These are phyloP conservation scores for Cotoneaster glaucophyllus DNA, from an alignment of 306 rosid species.

Conservation along the genomic window DNA sequence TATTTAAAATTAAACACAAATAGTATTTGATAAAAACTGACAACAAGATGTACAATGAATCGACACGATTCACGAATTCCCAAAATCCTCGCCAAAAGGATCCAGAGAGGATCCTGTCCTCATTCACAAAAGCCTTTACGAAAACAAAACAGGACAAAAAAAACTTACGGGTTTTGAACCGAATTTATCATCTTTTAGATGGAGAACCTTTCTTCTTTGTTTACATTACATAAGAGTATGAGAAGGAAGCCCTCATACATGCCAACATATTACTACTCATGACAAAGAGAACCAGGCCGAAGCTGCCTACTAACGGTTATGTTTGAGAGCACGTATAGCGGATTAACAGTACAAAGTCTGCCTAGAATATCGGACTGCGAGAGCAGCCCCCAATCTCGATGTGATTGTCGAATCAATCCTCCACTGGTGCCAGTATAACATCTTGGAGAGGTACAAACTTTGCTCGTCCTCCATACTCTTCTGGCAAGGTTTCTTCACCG, in stretches of 20 bases:
- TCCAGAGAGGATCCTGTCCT: neutral
- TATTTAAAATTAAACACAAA: too few relatives aligned
- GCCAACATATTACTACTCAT: neutral
- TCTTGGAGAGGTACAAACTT: slow-evolving; percentile 59
- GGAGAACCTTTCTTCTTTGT: neutral
- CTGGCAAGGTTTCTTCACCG: slow-evolving; percentile 77
- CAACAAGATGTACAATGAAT: rapidly evolving
- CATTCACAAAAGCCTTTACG: neutral
- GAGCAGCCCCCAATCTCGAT: neutral
- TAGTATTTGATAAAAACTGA: too few relatives aligned
- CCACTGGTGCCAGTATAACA: slow-evolving; percentile 30
- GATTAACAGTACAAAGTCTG: neutral
- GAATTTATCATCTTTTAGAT: neutral
- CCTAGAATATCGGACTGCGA: neutral
- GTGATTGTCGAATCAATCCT: slow-evolving; percentile 24
- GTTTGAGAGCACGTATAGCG: neutral
- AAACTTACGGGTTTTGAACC: neutral
- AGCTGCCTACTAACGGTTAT: neutral
- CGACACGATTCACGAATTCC: too few relatives aligned
- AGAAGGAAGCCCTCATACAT: neutral
- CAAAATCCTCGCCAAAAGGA: too few relatives aligned
- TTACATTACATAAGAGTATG: neutral
- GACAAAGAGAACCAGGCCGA: neutral
- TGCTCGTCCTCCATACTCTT: slow-evolving; percentile 80
- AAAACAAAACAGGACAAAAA: neutral